Evolutionary conservation across 345 rosid genomes (phyloP), one percentile per base, ranked within the genome.

Genomic region (Salix purpurea): DNA sequence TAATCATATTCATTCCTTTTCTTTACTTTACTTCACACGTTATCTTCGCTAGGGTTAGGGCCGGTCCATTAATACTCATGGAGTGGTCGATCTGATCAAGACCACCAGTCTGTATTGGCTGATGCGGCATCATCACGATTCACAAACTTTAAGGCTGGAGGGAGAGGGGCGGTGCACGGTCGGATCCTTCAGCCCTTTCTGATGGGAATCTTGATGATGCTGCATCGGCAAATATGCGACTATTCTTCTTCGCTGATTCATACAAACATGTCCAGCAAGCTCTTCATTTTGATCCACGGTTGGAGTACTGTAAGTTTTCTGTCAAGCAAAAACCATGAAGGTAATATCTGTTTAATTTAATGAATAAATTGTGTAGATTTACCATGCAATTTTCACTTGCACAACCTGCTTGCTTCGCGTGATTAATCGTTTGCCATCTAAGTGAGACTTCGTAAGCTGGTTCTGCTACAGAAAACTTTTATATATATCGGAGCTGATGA

Each of bases 201-300:
- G 67, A 21, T 87, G 90, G 79, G 90, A 87, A 87, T 87, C 90
- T 83, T 87, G 90, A 87, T 87, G 90, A 87, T 87, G 90, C 90
- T 87, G 90, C 90, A 87, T 81, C 90, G 39, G 83, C 88, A 58
- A 74, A 78, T 84, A 81, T 65, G 69, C 82, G 88, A 67, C 88
- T 84, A 76, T 46, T 5, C 39, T 32, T 66, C 13, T 30, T 34
- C 7, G 23, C 64, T 58, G 28, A n/a, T 58, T 1, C 26, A 58
- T 3, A 0, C 64, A 58, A 23, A 23, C 13, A 58, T 8, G 64
- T 3, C 9, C 61, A 54, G 23, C 61, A 10, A 21, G 61, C 10
- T 54, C 62, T n/a, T 10, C 64, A n/a, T 9, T 23, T 23, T 58
- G 28, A 58, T 58, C 64, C 23, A 1, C 23, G 64, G 28, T 36